phyloP scores from a whole-genome alignment of 2,329 filamentous ascomycete species.

The Fusarium sp. region DNA sequence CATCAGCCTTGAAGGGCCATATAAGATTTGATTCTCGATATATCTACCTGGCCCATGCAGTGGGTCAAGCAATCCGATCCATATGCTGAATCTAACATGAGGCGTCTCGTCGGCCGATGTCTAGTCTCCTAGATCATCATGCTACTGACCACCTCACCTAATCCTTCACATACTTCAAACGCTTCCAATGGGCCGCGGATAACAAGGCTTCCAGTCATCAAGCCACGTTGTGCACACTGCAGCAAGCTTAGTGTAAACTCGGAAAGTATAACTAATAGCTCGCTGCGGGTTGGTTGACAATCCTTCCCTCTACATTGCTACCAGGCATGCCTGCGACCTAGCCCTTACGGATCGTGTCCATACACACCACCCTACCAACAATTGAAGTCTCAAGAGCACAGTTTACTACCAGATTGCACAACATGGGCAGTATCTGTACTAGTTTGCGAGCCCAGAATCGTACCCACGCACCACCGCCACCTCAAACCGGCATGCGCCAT shows the following conservation, averaged over 20 bases:
- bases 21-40: not conserved
- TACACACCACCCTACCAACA: not conserved
- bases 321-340: not conserved
- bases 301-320: not conserved
- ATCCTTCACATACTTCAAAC: not conserved
- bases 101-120: not conserved
- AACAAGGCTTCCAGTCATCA: not conserved
- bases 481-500: not conserved
- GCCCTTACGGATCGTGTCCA: not conserved
- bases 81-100: not conserved
- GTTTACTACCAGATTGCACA: not conserved
- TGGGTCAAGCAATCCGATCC: not conserved
- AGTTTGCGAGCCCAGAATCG: constrained; percentile 2
- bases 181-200: not conserved
- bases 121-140: not conserved
- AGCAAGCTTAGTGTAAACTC: not conserved
- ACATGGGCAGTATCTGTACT: not conserved
- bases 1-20: not conserved
- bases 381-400: not conserved
- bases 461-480: not conserved
- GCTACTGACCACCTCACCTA: not conserved
- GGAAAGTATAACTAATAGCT: not conserved
- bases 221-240: not conserved
- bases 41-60: not conserved
- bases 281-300: not conserved